phyloP scores from a whole-genome alignment of 2,329 filamentous ascomycete species.

The Claviceps sp. region DNA sequence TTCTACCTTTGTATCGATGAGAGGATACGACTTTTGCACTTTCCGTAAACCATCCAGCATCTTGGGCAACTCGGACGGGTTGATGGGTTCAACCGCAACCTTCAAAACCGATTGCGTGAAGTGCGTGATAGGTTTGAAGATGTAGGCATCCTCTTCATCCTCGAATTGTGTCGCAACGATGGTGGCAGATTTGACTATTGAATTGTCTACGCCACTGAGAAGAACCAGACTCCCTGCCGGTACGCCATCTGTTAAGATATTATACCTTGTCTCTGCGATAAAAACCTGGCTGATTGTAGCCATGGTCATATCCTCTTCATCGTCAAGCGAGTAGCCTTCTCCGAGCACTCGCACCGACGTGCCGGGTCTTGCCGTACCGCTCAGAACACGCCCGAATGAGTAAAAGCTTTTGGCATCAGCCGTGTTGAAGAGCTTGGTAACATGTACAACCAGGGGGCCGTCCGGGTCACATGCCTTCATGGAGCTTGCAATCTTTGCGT shows the following conservation, averaged over 20 bases:
- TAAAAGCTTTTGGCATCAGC: slow-evolving; percentile 83
- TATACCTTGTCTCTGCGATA: slow-evolving; percentile 87
- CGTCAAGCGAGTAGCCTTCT: slow-evolving; percentile 89
- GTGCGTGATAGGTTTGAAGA: slow-evolving; percentile 85
- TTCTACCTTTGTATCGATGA: slow-evolving; percentile 93
- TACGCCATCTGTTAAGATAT: slow-evolving; percentile 78
- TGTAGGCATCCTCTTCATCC: slow-evolving; percentile 83
- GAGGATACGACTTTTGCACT: slow-evolving; percentile 93
- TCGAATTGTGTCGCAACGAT: slow-evolving; percentile 69
- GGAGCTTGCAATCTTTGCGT: slow-evolving; percentile 64
- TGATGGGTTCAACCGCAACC: slow-evolving; percentile 94
- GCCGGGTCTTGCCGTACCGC: slow-evolving; percentile 73
- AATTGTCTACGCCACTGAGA: slow-evolving; percentile 89
- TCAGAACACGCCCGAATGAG: slow-evolving; percentile 83
- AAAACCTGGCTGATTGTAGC: slow-evolving; percentile 77
- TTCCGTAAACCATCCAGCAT: slow-evolving; percentile 96
- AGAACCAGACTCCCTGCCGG: slow-evolving; percentile 90
- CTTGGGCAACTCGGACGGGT: slow-evolving; percentile 93
- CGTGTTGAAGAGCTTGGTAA: slow-evolving; percentile 88
- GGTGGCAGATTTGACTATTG: slow-evolving; percentile 94
- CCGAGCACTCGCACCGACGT: slow-evolving; percentile 81
- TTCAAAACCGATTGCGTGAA: slow-evolving; percentile 98
- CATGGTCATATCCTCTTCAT: slow-evolving; percentile 92
- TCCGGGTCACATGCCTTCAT: slow-evolving; percentile 80
- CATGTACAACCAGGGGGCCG: slow-evolving; percentile 78